Base-by-base conservation (phyloP, 768 basidiomycete species). In the Leccinellum albellum region DNA sequence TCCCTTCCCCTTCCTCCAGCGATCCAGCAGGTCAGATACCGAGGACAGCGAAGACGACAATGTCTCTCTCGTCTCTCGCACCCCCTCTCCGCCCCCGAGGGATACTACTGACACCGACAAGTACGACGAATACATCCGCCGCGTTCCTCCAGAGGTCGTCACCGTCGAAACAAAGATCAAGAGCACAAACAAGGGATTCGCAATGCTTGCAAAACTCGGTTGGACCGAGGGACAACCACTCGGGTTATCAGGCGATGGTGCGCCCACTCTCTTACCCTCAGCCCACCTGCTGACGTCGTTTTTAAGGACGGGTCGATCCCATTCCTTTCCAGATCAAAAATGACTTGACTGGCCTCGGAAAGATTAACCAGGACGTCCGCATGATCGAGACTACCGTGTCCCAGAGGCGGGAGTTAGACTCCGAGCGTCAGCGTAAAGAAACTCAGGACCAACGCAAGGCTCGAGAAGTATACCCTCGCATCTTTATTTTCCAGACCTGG, bases 381-480 rank as follows among this genome's bases (percentile, higher is more conserved):
- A 87, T 92, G 85, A 88, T 91, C 47, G 89, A 92, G 70, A 85
- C 87, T 0, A 91, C 90, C 8, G 91, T 92, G 24, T 87, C 90
- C 8, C 88, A 89, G 63, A 83, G 91, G 29, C 85, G 91, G 12
- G 88, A 75, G 44, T 73, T 94, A 15, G 89, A 91, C 64, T 91
- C 91, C 3, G 91, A 93, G 69, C 81, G 89, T 33, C 88, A 89
- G 67, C 83, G 79, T 51, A 88, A 84, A 66, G 91, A 94, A 72
- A 90, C 83, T 0, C 88, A 85, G 52, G 87, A 89, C 45, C 89
- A 93, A 64, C 85, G 89, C 32, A 76, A 71, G 64, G 78, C 79
- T 26, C 82, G 91, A 69, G 88, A 92, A 80, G 91, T 88, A 60
- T 47, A 51, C 31, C 24, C 0, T 45, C n/a, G 15, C 24, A 10